Percentiles rank a stretch among this genome's conserved stretches.
Evolutionary conservation across 108 stramenopile genomes (phyloP).

Genomic region (Seminavis robusta): DNA sequence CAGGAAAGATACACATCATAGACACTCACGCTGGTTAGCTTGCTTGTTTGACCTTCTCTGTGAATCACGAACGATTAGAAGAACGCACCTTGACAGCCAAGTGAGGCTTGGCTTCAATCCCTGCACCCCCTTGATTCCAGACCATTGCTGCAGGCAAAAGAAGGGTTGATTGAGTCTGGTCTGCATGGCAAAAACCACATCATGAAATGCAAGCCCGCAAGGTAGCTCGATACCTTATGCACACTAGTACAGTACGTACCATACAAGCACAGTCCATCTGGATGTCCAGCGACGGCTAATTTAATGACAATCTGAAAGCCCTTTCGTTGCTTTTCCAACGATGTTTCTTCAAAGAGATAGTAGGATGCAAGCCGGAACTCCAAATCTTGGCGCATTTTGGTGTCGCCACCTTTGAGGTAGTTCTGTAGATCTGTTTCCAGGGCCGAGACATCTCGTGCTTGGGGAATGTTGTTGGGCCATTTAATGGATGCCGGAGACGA

Average conservation of each 20-base stretch:
- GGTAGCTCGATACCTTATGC: not conserved
- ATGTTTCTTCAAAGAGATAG: not conserved
- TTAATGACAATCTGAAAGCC: slow-evolving; percentile 15
- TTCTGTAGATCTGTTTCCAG: slow-evolving; percentile 6
- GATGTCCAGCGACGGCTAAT: slow-evolving; percentile 18
- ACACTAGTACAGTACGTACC: slow-evolving; percentile 8
- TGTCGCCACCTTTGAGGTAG: not conserved
- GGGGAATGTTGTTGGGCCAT: slow-evolving; percentile 9
- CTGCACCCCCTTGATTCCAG: slow-evolving; percentile 45
- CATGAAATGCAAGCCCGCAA: not conserved
- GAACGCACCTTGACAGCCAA: no score
- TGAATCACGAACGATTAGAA: no score
- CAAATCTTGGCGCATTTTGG: slow-evolving; percentile 7
- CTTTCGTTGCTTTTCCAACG: not conserved
- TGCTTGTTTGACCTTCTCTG: no score
- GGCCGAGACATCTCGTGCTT: slow-evolving; percentile 1
- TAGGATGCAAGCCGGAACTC: slow-evolving; percentile 18
- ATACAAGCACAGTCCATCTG: slow-evolving; percentile 30
- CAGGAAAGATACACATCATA: no score
- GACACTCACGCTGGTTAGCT: no score
- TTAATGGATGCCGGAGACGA: no score
- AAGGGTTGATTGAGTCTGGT: slow-evolving; percentile 1
- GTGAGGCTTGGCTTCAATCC: slow-evolving; percentile 40
- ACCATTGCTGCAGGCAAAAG: slow-evolving; percentile 23
- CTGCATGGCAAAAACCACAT: not conserved